Conservation (phyloP, 495 filamentous ascomycete species). For the Penicillium coffeae region DNA sequence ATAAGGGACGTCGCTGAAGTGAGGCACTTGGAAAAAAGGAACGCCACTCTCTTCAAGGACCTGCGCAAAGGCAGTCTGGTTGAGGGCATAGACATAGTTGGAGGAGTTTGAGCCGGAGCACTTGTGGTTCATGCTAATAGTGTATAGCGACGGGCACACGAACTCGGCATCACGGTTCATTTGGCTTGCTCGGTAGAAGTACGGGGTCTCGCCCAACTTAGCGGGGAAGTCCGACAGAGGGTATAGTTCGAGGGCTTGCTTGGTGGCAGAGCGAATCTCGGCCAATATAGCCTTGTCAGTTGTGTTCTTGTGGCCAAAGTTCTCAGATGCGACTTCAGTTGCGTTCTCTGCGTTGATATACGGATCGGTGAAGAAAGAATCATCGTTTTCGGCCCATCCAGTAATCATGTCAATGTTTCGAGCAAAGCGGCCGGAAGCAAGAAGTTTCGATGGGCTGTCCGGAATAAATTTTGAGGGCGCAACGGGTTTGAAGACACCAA, state of each 20-base stretch:
- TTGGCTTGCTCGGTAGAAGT: constrained; percentile 12
- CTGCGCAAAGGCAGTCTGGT: constrained; percentile 10
- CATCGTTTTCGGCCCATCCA: constrained; percentile 13
- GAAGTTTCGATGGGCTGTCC: constrained; percentile 9
- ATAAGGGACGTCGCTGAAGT: constrained; percentile 16
- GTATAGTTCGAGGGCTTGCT: constrained; percentile 8
- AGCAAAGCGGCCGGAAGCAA: constrained; percentile 11
- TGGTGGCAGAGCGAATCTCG: background rate
- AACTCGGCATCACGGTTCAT: constrained; percentile 7
- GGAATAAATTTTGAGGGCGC: constrained; percentile 11
- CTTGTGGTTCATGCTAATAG: constrained; percentile 11
- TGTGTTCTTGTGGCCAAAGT: background rate
- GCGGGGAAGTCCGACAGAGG: constrained; percentile 4
- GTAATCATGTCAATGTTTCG: constrained; percentile 11
- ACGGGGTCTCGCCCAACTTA: constrained; percentile 3
- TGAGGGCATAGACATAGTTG: constrained; percentile 12
- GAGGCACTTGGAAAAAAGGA: constrained; percentile 5
- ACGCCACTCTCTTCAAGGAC: background rate
- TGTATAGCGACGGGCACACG: constrained; percentile 4
- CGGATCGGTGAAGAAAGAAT: constrained; percentile 7
- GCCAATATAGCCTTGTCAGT: background rate
- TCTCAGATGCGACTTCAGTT: background rate
- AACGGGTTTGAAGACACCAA: constrained; percentile 7
- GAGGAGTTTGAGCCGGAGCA: constrained; percentile 3
- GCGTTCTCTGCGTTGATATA: background rate